These are phyloP conservation scores for Uronychia binucleata DNA, from an alignment of 73 alveolate species.

Conservation along the genomic window DNA sequence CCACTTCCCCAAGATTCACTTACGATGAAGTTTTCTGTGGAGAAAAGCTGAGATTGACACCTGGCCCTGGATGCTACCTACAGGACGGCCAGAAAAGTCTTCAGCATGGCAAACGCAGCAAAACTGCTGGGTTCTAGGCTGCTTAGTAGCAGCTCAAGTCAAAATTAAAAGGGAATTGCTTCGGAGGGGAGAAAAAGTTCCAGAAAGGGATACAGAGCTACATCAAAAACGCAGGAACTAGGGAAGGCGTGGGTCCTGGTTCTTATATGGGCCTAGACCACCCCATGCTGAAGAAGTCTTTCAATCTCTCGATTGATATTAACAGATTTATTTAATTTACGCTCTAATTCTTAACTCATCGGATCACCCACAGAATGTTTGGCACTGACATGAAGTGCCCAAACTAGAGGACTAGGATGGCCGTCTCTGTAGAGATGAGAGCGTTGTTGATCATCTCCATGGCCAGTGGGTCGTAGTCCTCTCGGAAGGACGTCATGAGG, in stretches of 20 bases:
- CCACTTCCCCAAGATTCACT: background rate
- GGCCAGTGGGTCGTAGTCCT: background rate
- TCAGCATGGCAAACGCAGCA: too few relatives aligned
- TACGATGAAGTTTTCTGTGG: background rate
- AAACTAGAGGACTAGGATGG: background rate
- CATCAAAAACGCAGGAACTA: background rate
- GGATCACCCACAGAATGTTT: background rate
- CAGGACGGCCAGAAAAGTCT: background rate
- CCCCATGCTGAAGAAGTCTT: background rate
- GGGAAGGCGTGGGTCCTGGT: constrained; percentile 2
- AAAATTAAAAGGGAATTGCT: background rate
- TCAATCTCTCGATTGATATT: background rate
- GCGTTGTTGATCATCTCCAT: background rate
- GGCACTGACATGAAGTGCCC: background rate
- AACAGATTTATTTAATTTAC: background rate
- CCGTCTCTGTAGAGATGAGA: background rate
- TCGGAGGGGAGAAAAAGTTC: constrained; percentile 1
- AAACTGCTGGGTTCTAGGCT: too few relatives aligned
- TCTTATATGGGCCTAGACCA: background rate
- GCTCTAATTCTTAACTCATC: background rate
- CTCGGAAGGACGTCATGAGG: background rate
- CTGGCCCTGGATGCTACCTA: constrained; percentile 8
- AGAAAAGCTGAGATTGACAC: constrained; percentile 1
- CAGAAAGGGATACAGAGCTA: background rate
- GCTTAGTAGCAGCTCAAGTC: too few relatives aligned